These are phyloP conservation scores for Russula foetens DNA, from an alignment of 768 basidiomycete genomes.

Conservation along the genomic window DNA sequence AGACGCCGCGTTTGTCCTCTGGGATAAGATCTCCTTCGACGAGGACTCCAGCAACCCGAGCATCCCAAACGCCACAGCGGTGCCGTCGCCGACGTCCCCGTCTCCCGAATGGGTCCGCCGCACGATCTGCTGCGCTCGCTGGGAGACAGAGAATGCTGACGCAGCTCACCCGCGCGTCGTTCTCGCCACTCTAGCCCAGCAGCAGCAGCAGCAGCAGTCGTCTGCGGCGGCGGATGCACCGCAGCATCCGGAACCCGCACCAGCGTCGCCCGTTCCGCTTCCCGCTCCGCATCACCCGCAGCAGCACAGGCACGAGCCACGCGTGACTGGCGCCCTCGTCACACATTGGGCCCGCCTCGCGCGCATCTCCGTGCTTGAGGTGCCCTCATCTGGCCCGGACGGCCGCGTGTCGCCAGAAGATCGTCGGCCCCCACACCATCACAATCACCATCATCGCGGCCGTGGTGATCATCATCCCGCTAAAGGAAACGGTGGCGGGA, in stretches of 20 bases:
- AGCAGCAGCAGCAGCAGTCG: neutral
- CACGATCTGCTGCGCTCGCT: constrained; percentile 74
- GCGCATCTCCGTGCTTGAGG: constrained; percentile 46
- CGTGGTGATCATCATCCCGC: neutral
- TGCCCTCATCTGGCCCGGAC: constrained; percentile 34
- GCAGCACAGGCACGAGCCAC: constrained; percentile 51
- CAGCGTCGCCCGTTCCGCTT: constrained; percentile 51
- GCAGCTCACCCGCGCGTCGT: constrained; percentile 41
- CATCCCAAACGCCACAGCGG: constrained; percentile 22
- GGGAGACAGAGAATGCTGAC: constrained; percentile 55
- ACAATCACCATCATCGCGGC: constrained; percentile 17
- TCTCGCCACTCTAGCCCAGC: constrained; percentile 41
- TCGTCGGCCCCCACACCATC: constrained; percentile 17
- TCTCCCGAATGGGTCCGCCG: constrained; percentile 83
- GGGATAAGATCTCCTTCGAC: constrained; percentile 64
- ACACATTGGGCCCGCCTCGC: constrained; percentile 60
- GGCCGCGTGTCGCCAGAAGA: constrained; percentile 25
- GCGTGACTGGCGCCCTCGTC: constrained; percentile 56
- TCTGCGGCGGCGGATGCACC: neutral
- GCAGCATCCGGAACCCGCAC: constrained; percentile 7
- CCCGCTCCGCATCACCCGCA: constrained; percentile 41
- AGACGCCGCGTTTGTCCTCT: constrained; percentile 75
- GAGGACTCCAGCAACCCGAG: constrained; percentile 20
- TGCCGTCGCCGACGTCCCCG: constrained; percentile 23
- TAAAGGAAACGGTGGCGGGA: constrained; percentile 28